phyloP scores from a whole-genome alignment of 768 basidiomycete species.

The Tylopilus cervinicoccineus region DNA sequence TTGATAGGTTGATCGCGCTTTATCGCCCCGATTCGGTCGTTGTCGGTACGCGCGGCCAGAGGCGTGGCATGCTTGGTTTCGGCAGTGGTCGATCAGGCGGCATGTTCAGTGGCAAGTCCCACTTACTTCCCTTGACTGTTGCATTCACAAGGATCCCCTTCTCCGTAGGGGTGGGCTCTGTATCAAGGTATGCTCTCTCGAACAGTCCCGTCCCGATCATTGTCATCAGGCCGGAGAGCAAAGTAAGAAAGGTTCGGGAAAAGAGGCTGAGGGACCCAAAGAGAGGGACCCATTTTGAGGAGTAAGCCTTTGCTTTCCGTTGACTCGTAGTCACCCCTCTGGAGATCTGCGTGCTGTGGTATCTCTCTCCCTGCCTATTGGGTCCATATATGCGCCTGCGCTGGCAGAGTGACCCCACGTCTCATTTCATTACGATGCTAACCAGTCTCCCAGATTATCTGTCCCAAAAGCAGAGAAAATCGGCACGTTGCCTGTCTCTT shows the following conservation, averaged over 20 bases:
- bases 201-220: slow-evolving; percentile 96
- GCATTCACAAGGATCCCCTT: slow-evolving; percentile 12
- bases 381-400: not conserved
- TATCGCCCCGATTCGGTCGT: slow-evolving; percentile 91
- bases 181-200: slow-evolving; percentile 73
- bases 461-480: slow-evolving; percentile 9
- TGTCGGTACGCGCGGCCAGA: slow-evolving; percentile 82
- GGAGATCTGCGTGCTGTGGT: not conserved
- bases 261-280: slow-evolving; percentile 89
- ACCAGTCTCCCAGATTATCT: slow-evolving; percentile 12
- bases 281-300: slow-evolving; percentile 79
- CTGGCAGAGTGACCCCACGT: not conserved
- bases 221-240: slow-evolving; percentile 87
- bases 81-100: slow-evolving; percentile 26
- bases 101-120: slow-evolving; percentile 22
- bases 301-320: slow-evolving; percentile 30
- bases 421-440: not conserved
- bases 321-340: not conserved
- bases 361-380: not conserved
- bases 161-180: slow-evolving; percentile 59
- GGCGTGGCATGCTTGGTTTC: slow-evolving; percentile 45
- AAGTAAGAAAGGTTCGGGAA: slow-evolving; percentile 78
- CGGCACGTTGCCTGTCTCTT: slow-evolving; percentile 10
- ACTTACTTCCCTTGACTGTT: not conserved
- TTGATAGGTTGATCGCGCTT: slow-evolving; percentile 88